A percentile compares a stretch with the other conserved stretches of the same genome.
Evolutionary conservation across 345 rosid genomes (phyloP).

Genomic region (Rhizophora mangle): DNA sequence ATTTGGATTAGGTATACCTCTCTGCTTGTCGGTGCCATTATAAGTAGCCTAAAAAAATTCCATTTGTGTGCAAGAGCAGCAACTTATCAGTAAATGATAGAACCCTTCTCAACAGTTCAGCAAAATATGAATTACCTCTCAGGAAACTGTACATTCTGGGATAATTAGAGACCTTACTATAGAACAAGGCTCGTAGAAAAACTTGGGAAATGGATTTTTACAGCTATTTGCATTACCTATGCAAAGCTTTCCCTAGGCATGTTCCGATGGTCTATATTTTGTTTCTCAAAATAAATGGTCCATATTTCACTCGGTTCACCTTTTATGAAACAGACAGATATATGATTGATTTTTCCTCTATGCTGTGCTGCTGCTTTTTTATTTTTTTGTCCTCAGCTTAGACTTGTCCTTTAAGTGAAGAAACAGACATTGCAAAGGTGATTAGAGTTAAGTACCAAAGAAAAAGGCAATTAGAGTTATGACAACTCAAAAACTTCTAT

Average conservation of each 20-base stretch:
- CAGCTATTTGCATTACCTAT: too few relatives aligned
- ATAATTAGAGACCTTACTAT: too few relatives aligned
- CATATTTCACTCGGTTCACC: too few relatives aligned
- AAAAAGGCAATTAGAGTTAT: conserved; percentile 1
- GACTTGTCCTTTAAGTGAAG: neutral
- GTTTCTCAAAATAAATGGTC: too few relatives aligned
- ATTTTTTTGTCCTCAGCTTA: neutral
- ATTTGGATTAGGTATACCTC: neutral
- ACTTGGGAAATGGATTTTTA: neutral
- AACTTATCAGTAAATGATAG: neutral
- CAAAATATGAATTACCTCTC: too few relatives aligned
- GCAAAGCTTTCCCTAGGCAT: too few relatives aligned
- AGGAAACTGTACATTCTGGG: too few relatives aligned
- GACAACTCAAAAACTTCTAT: conserved; percentile 36
- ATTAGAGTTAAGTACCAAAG: neutral
- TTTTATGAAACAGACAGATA: too few relatives aligned
- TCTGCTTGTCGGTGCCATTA: neutral
- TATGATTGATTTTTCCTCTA: too few relatives aligned
- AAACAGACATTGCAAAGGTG: neutral
- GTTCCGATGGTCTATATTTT: too few relatives aligned
- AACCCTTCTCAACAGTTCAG: too few relatives aligned
- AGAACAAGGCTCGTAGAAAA: neutral
- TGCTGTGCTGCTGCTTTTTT: neutral
- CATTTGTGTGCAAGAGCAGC: neutral
- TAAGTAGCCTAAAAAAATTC: neutral